Evolutionary conservation across 352 stramenopile species (phyloP), one percentile per base, ranked within the genome.

Genomic region (Phytophthora capsici): DNA sequence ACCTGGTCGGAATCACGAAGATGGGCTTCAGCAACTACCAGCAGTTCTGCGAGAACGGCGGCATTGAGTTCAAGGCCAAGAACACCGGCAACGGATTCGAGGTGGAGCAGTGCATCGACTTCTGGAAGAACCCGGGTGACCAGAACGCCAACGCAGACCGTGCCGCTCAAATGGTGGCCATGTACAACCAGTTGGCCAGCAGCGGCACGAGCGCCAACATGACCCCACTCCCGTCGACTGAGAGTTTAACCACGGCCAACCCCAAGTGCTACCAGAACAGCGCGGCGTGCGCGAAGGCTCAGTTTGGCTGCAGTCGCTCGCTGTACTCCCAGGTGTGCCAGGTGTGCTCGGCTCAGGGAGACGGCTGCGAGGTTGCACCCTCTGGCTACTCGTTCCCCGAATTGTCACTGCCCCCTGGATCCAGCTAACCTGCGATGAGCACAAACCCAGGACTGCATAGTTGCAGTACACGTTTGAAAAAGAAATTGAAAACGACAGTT

Each of bases 241-340:
- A 67, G 4, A 52, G 22, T 1, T 52, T 91, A 16, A 74, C 57
- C 4, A 51, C 57, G 9, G 28, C 25, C 10, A 91, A 91, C 51
- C 80, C 82, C 9, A 68, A 71, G 30, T 91, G 80, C 58, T 89
- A 86, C 56, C 57, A 73, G 47, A 91, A 89, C 73, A 88, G 62
- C 52, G 50, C 68, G 12, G 28, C 60, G 22, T 91, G 82, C 45
- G 77, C 78, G 0, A 57, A 69, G 1, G 63, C 78, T 8, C 19
- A 69, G 37, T 82, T 71, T 32, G 82, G 82, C 50, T 91, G 82
- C 66, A 73, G 69, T n/a, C 82, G 80, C n/a, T 64, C 68, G 30
- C 60, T 80, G 36, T 77, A 73, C 32, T 77, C 78, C 4, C 80
- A 88, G 66, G 73, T 89, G 43, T 91, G 82, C 58, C 51, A 78